These are phyloP conservation scores for Diaporthe vaccinii DNA, from an alignment of 2,329 filamentous ascomycete genomes.

Conservation along the genomic window DNA sequence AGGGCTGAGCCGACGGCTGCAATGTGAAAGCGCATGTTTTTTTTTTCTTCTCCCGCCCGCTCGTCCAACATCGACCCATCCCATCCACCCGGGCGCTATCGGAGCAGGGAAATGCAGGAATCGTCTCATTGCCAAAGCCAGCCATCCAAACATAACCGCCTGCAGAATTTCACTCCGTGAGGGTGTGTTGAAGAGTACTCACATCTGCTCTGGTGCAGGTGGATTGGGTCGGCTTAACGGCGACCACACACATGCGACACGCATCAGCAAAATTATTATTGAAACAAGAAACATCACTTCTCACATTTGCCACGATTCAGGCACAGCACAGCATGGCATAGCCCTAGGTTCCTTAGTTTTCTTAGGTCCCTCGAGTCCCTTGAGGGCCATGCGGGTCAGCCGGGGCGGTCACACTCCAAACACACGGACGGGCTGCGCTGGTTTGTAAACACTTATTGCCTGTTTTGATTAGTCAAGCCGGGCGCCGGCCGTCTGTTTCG, in stretches of 20 bases:
- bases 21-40: not conserved
- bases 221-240: constrained; percentile 37
- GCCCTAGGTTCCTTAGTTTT: not conserved
- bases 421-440: not conserved
- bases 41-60: not conserved
- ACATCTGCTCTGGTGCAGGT: not conserved
- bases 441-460: constrained; percentile 4
- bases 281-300: constrained; percentile 14
- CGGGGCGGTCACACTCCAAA: constrained; percentile 3
- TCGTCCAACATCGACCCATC: constrained; percentile 17
- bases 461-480: constrained; percentile 32
- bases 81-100: constrained; percentile 27
- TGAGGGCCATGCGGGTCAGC: constrained; percentile 1
- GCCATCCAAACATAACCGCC: constrained; percentile 13
- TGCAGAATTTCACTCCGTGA: not conserved
- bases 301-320: constrained; percentile 6
- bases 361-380: not conserved
- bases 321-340: not conserved
- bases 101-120: constrained; percentile 17
- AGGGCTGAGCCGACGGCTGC: constrained; percentile 13
- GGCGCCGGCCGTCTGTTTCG: constrained; percentile 22
- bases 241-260: constrained; percentile 29
- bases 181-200: not conserved
- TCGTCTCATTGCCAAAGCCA: constrained; percentile 2
- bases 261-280: not conserved